phyloP scores from a whole-genome alignment of 225 moss, liverwort and hornwort species.

The Bryum argenteum region DNA sequence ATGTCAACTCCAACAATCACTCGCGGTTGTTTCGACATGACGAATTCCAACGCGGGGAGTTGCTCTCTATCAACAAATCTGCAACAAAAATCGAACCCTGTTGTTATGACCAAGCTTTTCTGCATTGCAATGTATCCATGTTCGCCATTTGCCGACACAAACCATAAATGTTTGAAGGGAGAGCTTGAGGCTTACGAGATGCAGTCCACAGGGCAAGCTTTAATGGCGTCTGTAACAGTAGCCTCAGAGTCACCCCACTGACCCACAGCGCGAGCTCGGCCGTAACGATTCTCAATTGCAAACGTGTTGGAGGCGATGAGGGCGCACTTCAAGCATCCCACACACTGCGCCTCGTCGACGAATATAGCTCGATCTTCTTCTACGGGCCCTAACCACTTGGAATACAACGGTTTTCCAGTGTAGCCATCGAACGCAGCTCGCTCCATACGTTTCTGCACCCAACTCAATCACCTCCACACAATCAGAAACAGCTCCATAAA shows the following conservation, averaged over 20 bases:
- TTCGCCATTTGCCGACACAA: background rate
- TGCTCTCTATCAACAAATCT: constrained; percentile 76
- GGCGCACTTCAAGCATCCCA: constrained; percentile 95
- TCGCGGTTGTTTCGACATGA: constrained; percentile 95
- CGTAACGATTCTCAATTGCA: constrained; percentile 77
- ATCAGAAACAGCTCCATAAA: too few relatives aligned
- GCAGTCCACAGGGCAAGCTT: constrained; percentile 93
- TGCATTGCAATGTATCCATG: background rate
- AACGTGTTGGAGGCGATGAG: constrained; percentile 87
- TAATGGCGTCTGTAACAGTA: constrained; percentile 73
- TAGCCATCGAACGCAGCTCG: constrained; percentile 74
- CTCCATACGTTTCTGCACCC: constrained; percentile 48
- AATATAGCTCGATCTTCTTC: constrained; percentile 85
- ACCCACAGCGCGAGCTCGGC: constrained; percentile 84
- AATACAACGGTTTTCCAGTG: constrained; percentile 88
- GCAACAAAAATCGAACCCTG: constrained; percentile 27
- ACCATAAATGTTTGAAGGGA: background rate
- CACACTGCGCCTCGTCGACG: constrained; percentile 86
- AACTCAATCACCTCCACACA: background rate
- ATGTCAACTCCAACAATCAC: constrained; percentile 59
- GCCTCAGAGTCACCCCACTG: constrained; percentile 93
- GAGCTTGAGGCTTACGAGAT: constrained; percentile 69
- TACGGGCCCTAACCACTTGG: constrained; percentile 76
- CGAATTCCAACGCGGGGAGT: constrained; percentile 88
- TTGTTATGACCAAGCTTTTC: too few relatives aligned